Evolutionary conservation across 1,139 yeast genomes (phyloP).

Genomic region (Pichia sp.): DNA sequence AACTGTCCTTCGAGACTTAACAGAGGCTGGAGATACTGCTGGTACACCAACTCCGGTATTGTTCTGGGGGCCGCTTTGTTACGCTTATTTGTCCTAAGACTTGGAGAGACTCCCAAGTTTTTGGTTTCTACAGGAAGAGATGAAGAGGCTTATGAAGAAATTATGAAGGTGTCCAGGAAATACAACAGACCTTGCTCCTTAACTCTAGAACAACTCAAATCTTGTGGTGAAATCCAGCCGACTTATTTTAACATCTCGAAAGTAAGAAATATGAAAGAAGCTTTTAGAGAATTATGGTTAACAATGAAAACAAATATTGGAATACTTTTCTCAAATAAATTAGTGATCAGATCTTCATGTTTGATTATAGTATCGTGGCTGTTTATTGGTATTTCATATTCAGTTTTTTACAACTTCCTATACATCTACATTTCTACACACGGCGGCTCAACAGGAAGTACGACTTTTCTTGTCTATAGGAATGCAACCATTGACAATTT

Average conservation of each 20-base stretch:
- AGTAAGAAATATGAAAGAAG: conserved; percentile 18
- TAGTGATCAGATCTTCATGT: conserved; percentile 39
- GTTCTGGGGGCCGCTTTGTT: conserved; percentile 46
- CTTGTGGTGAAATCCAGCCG: conserved; percentile 39
- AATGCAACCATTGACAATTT: conserved; percentile 50
- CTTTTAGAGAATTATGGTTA: conserved; percentile 24
- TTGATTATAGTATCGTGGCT: conserved; percentile 47
- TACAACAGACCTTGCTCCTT: conserved; percentile 42
- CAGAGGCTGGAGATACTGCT: conserved; percentile 60
- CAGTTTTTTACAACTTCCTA: conserved; percentile 48
- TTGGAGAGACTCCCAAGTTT: conserved; percentile 58
- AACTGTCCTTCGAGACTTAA: conserved; percentile 45
- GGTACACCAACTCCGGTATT: conserved; percentile 51
- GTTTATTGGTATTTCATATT: conserved; percentile 49
- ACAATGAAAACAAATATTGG: conserved; percentile 32
- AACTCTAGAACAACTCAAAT: conserved; percentile 43
- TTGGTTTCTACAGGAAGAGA: conserved; percentile 51
- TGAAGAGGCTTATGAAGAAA: conserved; percentile 42
- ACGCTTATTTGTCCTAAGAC: conserved; percentile 44
- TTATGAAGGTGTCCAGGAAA: conserved; percentile 40
- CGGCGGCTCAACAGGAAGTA: conserved; percentile 43
- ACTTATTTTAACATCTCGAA: conserved; percentile 17
- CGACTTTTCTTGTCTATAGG: conserved; percentile 43
- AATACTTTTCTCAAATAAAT: conserved; percentile 39
- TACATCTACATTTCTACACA: conserved; percentile 45